Percentiles rank a stretch among this genome's conserved stretches.
Conservation (phyloP, 129 eudicot genomes). For the carrot (Daucus carota) region DNA sequence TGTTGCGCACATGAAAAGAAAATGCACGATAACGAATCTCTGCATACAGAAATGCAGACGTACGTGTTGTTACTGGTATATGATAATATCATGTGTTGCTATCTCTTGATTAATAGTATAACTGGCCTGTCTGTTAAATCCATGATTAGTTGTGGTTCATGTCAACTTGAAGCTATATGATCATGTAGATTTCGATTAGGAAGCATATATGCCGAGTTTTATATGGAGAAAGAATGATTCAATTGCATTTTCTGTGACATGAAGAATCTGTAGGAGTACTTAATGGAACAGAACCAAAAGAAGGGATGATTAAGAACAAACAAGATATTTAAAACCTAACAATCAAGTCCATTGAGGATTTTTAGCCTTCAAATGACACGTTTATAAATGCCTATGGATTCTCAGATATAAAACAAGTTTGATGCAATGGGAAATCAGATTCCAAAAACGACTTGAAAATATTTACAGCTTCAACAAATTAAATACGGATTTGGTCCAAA, state of each 20-base stretch:
- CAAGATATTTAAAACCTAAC: too few species aligned
- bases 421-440: too few species aligned
- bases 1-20: neutral
- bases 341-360: too few species aligned
- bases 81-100: too few species aligned
- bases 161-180: neutral
- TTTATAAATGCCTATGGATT: too few species aligned
- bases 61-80: neutral
- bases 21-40: constrained; percentile 8
- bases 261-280: neutral
- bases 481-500: too few species aligned
- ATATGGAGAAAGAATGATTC: constrained; percentile 1
- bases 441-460: too few species aligned
- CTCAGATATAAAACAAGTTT: too few species aligned
- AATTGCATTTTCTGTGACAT: neutral
- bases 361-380: too few species aligned
- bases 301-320: neutral
- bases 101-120: too few species aligned
- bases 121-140: too few species aligned
- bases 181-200: neutral
- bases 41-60: neutral
- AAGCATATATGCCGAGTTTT: neutral
- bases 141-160: neutral
- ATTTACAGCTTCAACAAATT: too few species aligned
- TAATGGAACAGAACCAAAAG: neutral